phyloP scores from a whole-genome alignment of 2,329 filamentous ascomycete species.

The Nemania sp. region DNA sequence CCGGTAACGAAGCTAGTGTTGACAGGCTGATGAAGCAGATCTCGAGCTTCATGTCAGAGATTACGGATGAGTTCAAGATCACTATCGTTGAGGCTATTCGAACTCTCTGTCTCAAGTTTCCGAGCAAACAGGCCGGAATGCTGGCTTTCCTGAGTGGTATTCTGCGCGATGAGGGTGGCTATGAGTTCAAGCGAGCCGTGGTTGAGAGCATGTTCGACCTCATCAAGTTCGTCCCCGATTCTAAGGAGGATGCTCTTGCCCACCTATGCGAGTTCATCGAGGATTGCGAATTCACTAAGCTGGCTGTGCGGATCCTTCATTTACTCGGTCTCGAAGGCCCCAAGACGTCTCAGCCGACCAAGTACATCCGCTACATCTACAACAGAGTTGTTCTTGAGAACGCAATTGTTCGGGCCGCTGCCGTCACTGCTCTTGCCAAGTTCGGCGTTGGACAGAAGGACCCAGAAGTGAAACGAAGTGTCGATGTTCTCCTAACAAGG shows the following conservation, averaged over 20 bases:
- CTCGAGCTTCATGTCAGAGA: slow-evolving; percentile 96
- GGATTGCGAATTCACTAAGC: slow-evolving; percentile 98
- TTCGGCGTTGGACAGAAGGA: slow-evolving; percentile 98
- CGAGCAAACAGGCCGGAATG: slow-evolving; percentile 97
- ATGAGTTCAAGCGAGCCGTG: slow-evolving; percentile 96
- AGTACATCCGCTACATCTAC: slow-evolving; percentile 99
- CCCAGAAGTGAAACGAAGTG: slow-evolving; percentile 93
- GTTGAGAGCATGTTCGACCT: slow-evolving; percentile 99
- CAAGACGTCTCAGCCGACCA: slow-evolving; percentile 92
- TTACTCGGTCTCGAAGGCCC: slow-evolving; percentile 92
- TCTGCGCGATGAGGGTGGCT: slow-evolving; percentile 92
- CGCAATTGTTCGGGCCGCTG: slow-evolving; percentile 90
- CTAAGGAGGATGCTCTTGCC: slow-evolving; percentile 78
- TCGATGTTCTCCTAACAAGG: slow-evolving; percentile 86
- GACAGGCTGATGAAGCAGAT: slow-evolving; percentile 99
- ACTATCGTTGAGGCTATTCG: slow-evolving; percentile 99
- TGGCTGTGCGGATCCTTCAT: slow-evolving; percentile 93
- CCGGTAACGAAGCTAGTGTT: slow-evolving; percentile 94
- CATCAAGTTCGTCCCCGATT: slow-evolving; percentile 97
- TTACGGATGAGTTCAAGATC: slow-evolving; percentile 99
- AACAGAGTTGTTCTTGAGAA: slow-evolving; percentile 98
- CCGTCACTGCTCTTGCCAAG: slow-evolving; percentile 93
- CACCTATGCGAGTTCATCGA: slow-evolving; percentile 99
- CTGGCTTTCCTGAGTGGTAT: slow-evolving; percentile 97
- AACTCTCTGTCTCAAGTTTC: slow-evolving; percentile 95